Conservation (phyloP, 352 stramenopile genomes). For the Globisporangium splendens region DNA sequence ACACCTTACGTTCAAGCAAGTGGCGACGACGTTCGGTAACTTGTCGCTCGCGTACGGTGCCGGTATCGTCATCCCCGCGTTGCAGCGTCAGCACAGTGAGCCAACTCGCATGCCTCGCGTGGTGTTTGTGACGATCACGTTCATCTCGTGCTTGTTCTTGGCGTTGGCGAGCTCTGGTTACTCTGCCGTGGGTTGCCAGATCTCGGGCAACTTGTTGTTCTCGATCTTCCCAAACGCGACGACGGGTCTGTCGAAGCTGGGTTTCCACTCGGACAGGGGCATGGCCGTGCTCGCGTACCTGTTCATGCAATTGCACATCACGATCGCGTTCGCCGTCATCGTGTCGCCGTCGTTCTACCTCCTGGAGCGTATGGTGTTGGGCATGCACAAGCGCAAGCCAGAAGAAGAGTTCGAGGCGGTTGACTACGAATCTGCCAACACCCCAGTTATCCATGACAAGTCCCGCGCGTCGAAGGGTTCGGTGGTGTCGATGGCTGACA, state of each 20-base stretch:
- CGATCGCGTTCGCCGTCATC: constrained; percentile 26
- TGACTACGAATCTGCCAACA: constrained; percentile 1
- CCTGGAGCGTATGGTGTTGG: constrained; percentile 21
- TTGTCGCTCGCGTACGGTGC: too few species aligned
- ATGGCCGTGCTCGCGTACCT: constrained; percentile 24
- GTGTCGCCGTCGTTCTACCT: constrained; percentile 23
- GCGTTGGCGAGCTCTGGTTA: constrained; percentile 37
- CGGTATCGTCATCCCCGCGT: too few species aligned
- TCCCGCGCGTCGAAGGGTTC: constrained; percentile 2
- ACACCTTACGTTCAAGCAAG: neutral
- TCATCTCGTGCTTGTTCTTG: constrained; percentile 44
- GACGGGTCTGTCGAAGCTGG: constrained; percentile 23
- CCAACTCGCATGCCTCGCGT: constrained; percentile 24
- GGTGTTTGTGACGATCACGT: constrained; percentile 35
- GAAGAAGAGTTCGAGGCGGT: neutral
- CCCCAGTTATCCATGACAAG: neutral
- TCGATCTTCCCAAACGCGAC: constrained; percentile 10
- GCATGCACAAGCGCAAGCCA: constrained; percentile 19
- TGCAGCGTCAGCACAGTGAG: too few species aligned
- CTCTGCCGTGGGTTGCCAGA: constrained; percentile 48
- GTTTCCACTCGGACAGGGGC: constrained; percentile 25
- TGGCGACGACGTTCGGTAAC: neutral
- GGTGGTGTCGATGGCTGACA: constrained; percentile 15
- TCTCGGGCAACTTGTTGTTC: constrained; percentile 28
- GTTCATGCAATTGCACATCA: too few species aligned